Evolutionary conservation across 2,329 filamentous ascomycete species (phyloP).

Genomic region (Beauveria australis): DNA sequence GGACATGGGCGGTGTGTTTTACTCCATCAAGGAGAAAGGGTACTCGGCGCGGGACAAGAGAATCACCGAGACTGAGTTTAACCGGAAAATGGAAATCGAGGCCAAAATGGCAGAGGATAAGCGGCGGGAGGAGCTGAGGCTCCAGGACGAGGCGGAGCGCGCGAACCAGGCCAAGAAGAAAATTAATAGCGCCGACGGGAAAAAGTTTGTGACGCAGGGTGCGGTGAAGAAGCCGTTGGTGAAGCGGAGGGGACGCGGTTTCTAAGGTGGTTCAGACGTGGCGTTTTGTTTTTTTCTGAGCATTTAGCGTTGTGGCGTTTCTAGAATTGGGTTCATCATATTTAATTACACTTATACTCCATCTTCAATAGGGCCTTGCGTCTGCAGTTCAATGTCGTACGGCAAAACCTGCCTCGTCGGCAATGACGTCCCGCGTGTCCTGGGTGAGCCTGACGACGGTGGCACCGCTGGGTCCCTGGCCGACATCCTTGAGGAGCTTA

Average conservation of each 20-base stretch:
- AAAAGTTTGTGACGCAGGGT: conserved; percentile 54
- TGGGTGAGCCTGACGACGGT: conserved; percentile 68
- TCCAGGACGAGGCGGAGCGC: conserved; percentile 41
- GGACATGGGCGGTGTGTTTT: conserved; percentile 93
- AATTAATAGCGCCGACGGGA: conserved; percentile 26
- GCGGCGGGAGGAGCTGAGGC: conserved; percentile 52
- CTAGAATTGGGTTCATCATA: not conserved
- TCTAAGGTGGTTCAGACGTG: conserved; percentile 24
- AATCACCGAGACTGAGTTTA: conserved; percentile 86
- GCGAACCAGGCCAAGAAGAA: conserved; percentile 33
- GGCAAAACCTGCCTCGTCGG: conserved; percentile 60
- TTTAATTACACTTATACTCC: not conserved
- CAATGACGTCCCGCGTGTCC: conserved; percentile 54
- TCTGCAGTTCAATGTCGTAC: conserved; percentile 34
- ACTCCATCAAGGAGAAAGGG: conserved; percentile 94
- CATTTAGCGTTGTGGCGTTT: conserved; percentile 10
- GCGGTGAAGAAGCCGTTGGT: conserved; percentile 53
- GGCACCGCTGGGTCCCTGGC: conserved; percentile 64
- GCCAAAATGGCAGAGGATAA: conserved; percentile 85
- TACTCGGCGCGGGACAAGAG: conserved; percentile 82
- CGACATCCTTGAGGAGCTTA: conserved; percentile 65
- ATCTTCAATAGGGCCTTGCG: no score
- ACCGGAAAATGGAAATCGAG: conserved; percentile 87
- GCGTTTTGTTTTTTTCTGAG: not conserved
- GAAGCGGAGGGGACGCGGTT: conserved; percentile 48